Evolutionary conservation across 1,284 basidiomycete species (phyloP), one percentile per base, ranked within the genome.

Genomic region (Malassezia globosa): DNA sequence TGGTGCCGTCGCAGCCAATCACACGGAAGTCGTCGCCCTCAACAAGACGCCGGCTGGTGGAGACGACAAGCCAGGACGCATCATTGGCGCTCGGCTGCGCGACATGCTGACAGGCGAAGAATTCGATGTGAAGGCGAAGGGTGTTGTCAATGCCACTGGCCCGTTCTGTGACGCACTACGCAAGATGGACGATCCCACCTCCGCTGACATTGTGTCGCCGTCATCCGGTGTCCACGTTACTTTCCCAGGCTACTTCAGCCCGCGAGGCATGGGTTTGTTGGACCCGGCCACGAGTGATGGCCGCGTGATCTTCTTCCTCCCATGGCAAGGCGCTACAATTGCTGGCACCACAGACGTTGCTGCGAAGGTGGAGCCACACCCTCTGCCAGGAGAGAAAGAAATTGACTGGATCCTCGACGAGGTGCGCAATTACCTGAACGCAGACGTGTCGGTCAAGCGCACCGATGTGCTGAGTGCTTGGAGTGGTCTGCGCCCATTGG

Each of bases 381-480:
- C 92, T 4, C 76, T 79, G 8, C 87, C 90, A 2, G 77, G 80
- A 37, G 92, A 96, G 74, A 86, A 94, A 63, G 92, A 97, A 69
- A 90, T 97, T 56, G 82, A 86, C 48, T 96, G 89, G 89, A 85
- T 96, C 46, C 77, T 97, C 27, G 87, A 92, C 64, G 92, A 96
- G 72, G 82, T 92, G 37, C 57, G 87, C 48, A 79, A 82, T 55
- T 97, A 96, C 73, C 80, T 96, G 26, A 81, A 82, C 24, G 83
- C 86, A 2, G 90, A 95, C 70, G 87, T 96, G 76, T 84, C 85
- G 69, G 89, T 96, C 23, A 80, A 88, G 51, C 80, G 92, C 19
- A 88, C 85, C n/a, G 92, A 96, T 72, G 89, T 96, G n/a, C 78
- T 95, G 36, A 86, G 84, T 40, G 92, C 90, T 13, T 96, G 92